These are phyloP conservation scores for Adansonia madagascariensis DNA, from an alignment of 441 rosid species.

Conservation along the genomic window DNA sequence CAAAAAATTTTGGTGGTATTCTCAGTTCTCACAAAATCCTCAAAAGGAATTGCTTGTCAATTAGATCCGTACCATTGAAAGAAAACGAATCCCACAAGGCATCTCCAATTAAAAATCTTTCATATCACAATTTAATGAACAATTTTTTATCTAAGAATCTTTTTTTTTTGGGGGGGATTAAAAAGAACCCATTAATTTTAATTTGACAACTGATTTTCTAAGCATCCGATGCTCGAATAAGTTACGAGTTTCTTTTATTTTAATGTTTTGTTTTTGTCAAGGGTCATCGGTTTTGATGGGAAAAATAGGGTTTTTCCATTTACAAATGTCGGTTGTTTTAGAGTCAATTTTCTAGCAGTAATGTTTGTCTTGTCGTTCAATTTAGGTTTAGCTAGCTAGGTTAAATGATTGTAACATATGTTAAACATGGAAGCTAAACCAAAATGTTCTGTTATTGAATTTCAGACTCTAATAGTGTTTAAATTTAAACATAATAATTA, in stretches of 20 bases:
- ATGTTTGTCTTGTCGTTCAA: not conserved
- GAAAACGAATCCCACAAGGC: conserved; percentile 7
- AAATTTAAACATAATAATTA: too few species aligned
- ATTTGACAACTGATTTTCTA: not conserved
- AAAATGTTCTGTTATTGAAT: too few species aligned
- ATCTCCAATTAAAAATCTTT: not conserved
- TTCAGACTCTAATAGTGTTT: too few species aligned
- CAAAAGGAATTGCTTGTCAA: not conserved
- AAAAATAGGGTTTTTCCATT: not conserved
- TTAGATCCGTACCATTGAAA: not conserved
- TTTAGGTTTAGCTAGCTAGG: not conserved
- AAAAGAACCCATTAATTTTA: too few species aligned
- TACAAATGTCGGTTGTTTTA: not conserved
- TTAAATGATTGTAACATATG: not conserved
- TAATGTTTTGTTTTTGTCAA: not conserved
- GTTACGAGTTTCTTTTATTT: too few species aligned
- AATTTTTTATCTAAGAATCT: not conserved
- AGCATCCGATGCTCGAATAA: conserved; percentile 15
- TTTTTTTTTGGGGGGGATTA: too few species aligned
- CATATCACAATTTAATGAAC: not conserved
- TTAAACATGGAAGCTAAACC: too few species aligned
- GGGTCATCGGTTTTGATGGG: not conserved
- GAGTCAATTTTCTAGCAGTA: not conserved
- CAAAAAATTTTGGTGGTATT: not conserved
- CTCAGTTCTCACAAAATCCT: not conserved